Conservation (phyloP, 441 rosid species). For the Populus hybrid region DNA sequence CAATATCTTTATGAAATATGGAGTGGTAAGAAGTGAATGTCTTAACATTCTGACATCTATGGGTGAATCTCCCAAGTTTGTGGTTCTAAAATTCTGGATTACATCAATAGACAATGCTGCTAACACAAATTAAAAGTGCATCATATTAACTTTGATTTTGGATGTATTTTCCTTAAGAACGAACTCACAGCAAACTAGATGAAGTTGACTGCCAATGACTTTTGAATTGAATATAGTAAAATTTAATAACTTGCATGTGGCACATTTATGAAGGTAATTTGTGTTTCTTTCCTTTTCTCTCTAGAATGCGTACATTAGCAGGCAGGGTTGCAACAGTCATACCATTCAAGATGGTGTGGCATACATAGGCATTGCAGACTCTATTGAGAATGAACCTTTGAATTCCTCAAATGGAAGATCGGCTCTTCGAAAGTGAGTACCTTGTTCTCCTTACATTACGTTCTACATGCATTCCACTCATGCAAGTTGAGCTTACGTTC, state of each 20-base stretch:
- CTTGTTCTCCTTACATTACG: not conserved
- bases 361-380: constrained; percentile 44
- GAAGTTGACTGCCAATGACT: not conserved
- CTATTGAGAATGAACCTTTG: constrained; percentile 12
- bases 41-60: not conserved
- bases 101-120: not conserved
- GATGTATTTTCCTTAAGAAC: not conserved
- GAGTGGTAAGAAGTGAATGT: constrained; percentile 56
- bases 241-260: not conserved
- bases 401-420: constrained; percentile 20
- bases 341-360: constrained; percentile 32
- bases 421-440: constrained; percentile 18
- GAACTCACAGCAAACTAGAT: not conserved
- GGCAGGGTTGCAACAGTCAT: constrained; percentile 36
- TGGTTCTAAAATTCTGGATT: not conserved
- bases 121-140: not conserved
- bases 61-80: not conserved
- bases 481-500: constrained; percentile 8
- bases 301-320: constrained; percentile 65
- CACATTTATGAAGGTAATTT: not conserved
- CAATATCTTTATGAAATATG: constrained; percentile 44
- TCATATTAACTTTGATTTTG: not conserved
- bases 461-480: not conserved
- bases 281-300: constrained; percentile 15
- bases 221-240: not conserved